Evolutionary conservation across 1,284 basidiomycete genomes (phyloP), one percentile per base, ranked within the genome.

Genomic region (Cronartium ribicola): DNA sequence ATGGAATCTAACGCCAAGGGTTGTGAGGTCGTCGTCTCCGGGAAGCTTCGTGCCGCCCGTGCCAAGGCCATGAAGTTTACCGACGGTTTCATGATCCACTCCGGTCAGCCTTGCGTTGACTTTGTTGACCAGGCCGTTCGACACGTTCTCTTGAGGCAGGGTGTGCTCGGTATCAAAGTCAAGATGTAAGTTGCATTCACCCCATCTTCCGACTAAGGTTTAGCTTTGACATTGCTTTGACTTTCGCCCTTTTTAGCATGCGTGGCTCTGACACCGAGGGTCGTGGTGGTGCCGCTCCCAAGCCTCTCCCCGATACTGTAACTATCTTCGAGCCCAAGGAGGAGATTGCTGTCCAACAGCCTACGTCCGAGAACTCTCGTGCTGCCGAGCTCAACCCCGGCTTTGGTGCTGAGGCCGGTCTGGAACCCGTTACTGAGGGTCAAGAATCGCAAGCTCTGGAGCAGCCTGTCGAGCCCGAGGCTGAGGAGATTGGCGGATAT

Each of bases 61-160:
- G 96, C 96, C 82, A 99, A 99, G 86, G 92, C 92, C 65, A 98
- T 98, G 96, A 99, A 99, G 85, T 98, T 99, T 87, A 97, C 94
- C 82, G 96, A 98, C 81, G 96, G 96, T 69, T 98, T 97, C 89
- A 98, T 98, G 93, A 95, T 98, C 83, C 96, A 98, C 89, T 98
- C 96, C 78, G 96, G 96, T 88, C 95, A 99, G 85, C 96, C 96
- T 80, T 90, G 89, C 75, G 86, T 89, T 77, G 96, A 98, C 83
- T 98, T 95, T 80, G 94, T 99, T 77, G 95, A 98, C 86, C 88
- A 93, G 81, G 96, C 96, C 77, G 94, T 98, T 81, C 89, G 96
- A 79, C 96, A 99, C 87, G 96, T 98, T 80, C 88, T 98, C 80
- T 89, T 99, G 80, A 90, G 93, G 82, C 96, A 99, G 84, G 96